phyloP scores from a whole-genome alignment of 75 land plant species.

The Azolla pinnata region DNA sequence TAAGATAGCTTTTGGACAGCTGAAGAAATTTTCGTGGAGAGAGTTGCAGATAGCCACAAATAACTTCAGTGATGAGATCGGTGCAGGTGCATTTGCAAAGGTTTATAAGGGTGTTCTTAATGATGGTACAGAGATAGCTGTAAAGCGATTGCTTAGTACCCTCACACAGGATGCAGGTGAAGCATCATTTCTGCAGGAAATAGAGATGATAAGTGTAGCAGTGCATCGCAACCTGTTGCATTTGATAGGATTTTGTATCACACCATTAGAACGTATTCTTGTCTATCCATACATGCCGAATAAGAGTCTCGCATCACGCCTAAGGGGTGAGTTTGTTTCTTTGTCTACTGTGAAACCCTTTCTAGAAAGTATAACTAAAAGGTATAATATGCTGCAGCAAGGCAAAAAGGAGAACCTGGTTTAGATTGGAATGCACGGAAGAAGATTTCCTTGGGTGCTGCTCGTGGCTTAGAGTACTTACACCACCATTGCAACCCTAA shows the following conservation, averaged over 20 bases:
- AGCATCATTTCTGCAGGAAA: constrained; percentile 65
- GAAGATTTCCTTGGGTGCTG: constrained; percentile 63
- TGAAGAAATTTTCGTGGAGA: constrained; percentile 63
- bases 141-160: constrained; percentile 52
- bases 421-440: constrained; percentile 65
- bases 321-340: constrained; percentile 48
- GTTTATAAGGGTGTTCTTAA: constrained; percentile 64
- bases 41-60: constrained; percentile 70
- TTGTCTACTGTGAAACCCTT: no score
- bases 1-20: constrained; percentile 64
- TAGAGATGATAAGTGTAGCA: constrained; percentile 80
- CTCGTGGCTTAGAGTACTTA: constrained; percentile 77
- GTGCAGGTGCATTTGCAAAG: constrained; percentile 76
- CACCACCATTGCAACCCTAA: constrained; percentile 78
- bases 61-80: constrained; percentile 57
- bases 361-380: no score
- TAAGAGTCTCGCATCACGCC: constrained; percentile 56
- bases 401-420: constrained; percentile 30
- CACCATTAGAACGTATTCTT: constrained; percentile 65
- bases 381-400: no score
- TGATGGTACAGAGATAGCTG: constrained; percentile 64
- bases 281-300: constrained; percentile 85
- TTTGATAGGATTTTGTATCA: constrained; percentile 71
- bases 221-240: constrained; percentile 64
- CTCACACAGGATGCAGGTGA: constrained; percentile 57